phyloP scores from a whole-genome alignment of 257 asterid genomes.

The Solanum medicagineum region DNA sequence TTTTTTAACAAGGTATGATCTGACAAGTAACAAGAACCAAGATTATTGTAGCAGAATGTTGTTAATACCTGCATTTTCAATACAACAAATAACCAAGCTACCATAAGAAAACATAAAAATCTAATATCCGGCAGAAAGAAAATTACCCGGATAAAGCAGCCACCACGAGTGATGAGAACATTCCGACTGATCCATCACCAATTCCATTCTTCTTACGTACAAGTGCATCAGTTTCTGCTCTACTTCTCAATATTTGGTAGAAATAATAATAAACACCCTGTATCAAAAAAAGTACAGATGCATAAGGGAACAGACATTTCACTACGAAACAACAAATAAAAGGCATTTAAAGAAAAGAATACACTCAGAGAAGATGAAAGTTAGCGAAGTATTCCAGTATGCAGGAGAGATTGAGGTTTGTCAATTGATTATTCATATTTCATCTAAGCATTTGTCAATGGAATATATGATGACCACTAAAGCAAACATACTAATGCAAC shows the following conservation, averaged over 20 bases:
- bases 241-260: conserved; percentile 28
- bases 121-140: neutral
- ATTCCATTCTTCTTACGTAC: conserved; percentile 50
- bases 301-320: neutral
- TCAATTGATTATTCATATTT: neutral
- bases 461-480: neutral
- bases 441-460: neutral
- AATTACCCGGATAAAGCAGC: conserved; percentile 91
- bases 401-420: neutral
- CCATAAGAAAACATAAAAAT: neutral
- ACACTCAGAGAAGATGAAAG: neutral
- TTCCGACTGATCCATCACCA: conserved; percentile 97
- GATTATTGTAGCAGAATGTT: neutral
- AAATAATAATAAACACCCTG: conserved; percentile 98
- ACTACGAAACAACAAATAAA: neutral
- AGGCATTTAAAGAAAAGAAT: neutral
- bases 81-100: neutral
- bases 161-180: conserved; percentile 80
- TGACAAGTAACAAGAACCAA: neutral
- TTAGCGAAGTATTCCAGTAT: neutral
- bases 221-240: conserved; percentile 63
- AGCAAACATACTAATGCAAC: neutral
- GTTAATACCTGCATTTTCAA: neutral
- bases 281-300: conserved; percentile 32
- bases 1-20: neutral